Percentiles rank a stretch among this genome's conserved stretches.
Evolutionary conservation across 768 basidiomycete genomes (phyloP).

Genomic region (Calocera cornea): DNA sequence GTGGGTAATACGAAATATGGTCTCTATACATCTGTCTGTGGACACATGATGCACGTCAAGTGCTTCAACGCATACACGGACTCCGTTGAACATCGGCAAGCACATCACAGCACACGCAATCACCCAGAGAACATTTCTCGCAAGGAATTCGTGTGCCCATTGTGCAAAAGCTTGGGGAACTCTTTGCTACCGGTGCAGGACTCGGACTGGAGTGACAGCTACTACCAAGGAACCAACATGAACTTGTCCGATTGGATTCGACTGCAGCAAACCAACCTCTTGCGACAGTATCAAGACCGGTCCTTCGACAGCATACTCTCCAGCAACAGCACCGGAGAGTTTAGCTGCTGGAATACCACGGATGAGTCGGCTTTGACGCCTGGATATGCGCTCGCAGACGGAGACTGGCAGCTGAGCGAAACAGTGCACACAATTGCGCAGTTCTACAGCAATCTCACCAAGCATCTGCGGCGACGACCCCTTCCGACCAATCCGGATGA

Average conservation of each 20-base stretch:
- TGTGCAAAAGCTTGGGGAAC: slow-evolving; percentile 95
- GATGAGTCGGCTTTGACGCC: slow-evolving; percentile 26
- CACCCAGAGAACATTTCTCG: slow-evolving; percentile 91
- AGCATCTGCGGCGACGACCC: slow-evolving; percentile 63
- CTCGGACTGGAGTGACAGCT: slow-evolving; percentile 29
- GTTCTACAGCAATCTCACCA: slow-evolving; percentile 26
- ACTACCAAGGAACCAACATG: slow-evolving; percentile 33
- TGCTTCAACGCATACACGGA: slow-evolving; percentile 85
- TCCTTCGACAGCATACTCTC: slow-evolving; percentile 59
- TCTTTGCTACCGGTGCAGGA: slow-evolving; percentile 69
- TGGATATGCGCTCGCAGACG: background rate
- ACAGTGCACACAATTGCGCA: background rate
- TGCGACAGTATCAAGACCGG: slow-evolving; percentile 68
- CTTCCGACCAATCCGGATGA: slow-evolving; percentile 61
- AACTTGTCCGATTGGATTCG: slow-evolving; percentile 85
- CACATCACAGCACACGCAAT: slow-evolving; percentile 76
- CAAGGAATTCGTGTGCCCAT: slow-evolving; percentile 88
- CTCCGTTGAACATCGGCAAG: slow-evolving; percentile 77
- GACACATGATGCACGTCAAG: slow-evolving; percentile 91
- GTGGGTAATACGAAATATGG: slow-evolving; percentile 66
- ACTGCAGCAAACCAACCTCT: slow-evolving; percentile 72
- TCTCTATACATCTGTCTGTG: slow-evolving; percentile 75
- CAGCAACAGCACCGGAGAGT: slow-evolving; percentile 71
- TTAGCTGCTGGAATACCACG: slow-evolving; percentile 78
- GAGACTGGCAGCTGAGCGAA: background rate